Evolutionary conservation across 495 filamentous ascomycete species (phyloP).

Genomic region (Penicillium odoratum): DNA sequence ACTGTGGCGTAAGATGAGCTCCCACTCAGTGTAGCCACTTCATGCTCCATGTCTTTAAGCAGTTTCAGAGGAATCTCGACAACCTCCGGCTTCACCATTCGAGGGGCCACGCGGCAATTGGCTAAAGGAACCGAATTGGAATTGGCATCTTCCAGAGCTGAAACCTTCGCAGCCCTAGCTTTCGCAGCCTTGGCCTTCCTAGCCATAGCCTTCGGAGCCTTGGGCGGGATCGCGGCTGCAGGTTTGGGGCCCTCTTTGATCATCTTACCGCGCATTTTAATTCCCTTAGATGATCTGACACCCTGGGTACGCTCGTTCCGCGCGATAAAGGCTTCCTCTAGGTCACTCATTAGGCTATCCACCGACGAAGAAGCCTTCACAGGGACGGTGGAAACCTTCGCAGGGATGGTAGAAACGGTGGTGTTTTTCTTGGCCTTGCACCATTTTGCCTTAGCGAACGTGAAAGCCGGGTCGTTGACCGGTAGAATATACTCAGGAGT

Average conservation of each 20-base stretch:
- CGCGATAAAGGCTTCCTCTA: too few species aligned
- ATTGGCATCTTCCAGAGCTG: too few species aligned
- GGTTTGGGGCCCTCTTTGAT: too few species aligned
- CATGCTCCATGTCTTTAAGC: constrained; percentile 3
- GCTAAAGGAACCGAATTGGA: constrained; percentile 27
- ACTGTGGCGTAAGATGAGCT: constrained; percentile 4
- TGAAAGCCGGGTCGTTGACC: background rate
- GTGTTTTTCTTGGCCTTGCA: background rate
- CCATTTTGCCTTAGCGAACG: background rate
- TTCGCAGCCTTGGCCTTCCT: background rate
- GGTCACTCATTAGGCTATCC: too few species aligned
- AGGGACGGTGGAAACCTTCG: too few species aligned
- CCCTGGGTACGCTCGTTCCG: too few species aligned
- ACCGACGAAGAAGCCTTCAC: too few species aligned
- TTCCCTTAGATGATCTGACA: too few species aligned
- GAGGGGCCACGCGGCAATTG: constrained; percentile 18
- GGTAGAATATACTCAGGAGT: background rate
- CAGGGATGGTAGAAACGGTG: background rate
- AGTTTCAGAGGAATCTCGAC: constrained; percentile 15
- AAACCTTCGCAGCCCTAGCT: too few species aligned
- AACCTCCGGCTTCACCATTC: constrained; percentile 6
- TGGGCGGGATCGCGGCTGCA: too few species aligned
- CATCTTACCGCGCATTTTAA: too few species aligned
- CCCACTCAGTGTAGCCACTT: background rate
- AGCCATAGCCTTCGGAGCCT: too few species aligned